Evolutionary conservation across 2,329 filamentous ascomycete species (phyloP).

Genomic region (Microcyclosporella mali): DNA sequence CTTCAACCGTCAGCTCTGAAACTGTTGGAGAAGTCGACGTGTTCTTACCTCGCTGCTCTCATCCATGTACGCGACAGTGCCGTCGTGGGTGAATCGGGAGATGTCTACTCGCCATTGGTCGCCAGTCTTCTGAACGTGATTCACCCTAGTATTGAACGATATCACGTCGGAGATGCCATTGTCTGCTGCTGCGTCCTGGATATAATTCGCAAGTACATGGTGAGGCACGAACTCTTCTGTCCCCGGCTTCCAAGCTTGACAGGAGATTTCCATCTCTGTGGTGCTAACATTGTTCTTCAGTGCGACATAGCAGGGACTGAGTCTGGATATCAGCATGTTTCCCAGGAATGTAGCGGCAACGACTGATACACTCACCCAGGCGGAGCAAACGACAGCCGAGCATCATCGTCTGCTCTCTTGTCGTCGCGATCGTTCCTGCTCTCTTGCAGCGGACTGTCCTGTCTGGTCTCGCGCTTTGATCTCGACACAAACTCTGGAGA

Average conservation of each 20-base stretch:
- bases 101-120: constrained; percentile 49
- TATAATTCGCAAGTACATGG: constrained; percentile 51
- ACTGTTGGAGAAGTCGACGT: not conserved
- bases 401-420: constrained; percentile 3
- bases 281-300: constrained; percentile 51
- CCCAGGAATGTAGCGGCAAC: no score
- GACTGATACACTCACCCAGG: constrained; percentile 46
- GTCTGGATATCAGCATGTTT: not conserved
- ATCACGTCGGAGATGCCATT: constrained; percentile 48
- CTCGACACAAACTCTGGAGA: constrained; percentile 20
- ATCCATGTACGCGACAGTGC: not conserved
- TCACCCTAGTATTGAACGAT: constrained; percentile 55
- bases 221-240: constrained; percentile 57
- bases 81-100: constrained; percentile 35
- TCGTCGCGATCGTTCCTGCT: not conserved
- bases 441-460: constrained; percentile 17
- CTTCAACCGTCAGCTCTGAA: constrained; percentile 18
- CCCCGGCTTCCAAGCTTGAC: constrained; percentile 52
- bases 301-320: constrained; percentile 48
- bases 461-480: constrained; percentile 1
- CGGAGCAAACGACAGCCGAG: constrained; percentile 35
- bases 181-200: constrained; percentile 51
- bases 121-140: constrained; percentile 43
- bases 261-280: constrained; percentile 43
- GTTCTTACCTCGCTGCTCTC: constrained; percentile 4